A percentile compares a stretch with the other conserved stretches of the same genome.
Conservation (phyloP, 1,284 basidiomycete genomes). For the Prillingera fragicola region DNA sequence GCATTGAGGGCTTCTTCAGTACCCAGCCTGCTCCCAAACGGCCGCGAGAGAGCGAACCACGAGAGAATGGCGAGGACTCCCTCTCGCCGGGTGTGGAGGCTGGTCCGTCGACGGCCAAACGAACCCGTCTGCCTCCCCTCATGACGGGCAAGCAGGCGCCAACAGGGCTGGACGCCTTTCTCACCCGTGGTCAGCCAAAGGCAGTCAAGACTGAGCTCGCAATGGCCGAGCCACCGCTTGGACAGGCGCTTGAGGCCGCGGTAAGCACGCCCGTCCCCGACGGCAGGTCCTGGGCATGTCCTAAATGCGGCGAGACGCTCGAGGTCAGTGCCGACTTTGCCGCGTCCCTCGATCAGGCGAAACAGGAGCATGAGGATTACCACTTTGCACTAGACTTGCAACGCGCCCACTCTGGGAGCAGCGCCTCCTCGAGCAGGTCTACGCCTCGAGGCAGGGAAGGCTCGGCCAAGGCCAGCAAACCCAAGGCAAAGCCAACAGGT, state of each 20-base stretch:
- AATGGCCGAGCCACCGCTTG: too few species aligned
- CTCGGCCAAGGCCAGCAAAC: constrained; percentile 33
- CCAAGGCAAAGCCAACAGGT: constrained; percentile 53
- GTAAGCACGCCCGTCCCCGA: too few species aligned
- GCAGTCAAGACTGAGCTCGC: too few species aligned
- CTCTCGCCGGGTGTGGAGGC: too few species aligned
- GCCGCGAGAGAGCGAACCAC: not conserved
- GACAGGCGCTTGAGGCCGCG: too few species aligned
- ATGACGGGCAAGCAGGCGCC: constrained; percentile 20
- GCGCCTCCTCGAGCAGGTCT: too few species aligned
- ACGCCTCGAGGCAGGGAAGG: constrained; percentile 24
- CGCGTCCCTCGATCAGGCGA: constrained; percentile 51
- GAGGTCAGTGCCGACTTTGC: constrained; percentile 51
- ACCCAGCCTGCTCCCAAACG: constrained; percentile 1
- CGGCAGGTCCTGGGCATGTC: constrained; percentile 35
- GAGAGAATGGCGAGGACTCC: too few species aligned
- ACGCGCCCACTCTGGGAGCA: too few species aligned
- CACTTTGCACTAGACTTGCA: constrained; percentile 75
- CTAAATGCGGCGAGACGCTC: constrained; percentile 30
- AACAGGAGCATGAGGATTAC: constrained; percentile 74
- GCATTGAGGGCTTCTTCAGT: constrained; percentile 76
- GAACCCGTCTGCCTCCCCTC: constrained; percentile 27
- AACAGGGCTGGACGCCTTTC: constrained; percentile 30
- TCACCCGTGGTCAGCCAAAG: constrained; percentile 15
- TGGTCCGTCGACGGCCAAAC: constrained; percentile 18